A percentile compares a stretch with the other conserved stretches of the same genome.
phyloP scores from a whole-genome alignment of 169 alveolate genomes.

The Plasmodium relictum region DNA sequence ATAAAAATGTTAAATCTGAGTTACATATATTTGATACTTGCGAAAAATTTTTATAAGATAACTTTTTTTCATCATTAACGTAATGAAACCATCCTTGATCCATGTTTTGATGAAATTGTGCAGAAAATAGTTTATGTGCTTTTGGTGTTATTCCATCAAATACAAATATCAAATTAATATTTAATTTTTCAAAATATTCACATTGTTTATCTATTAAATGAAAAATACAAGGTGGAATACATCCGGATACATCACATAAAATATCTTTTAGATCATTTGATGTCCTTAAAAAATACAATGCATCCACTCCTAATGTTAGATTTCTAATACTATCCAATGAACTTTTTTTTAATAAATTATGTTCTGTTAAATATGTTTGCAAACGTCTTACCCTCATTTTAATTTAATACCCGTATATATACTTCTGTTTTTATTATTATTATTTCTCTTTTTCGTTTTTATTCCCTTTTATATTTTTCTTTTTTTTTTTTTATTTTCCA shows the following conservation, averaged over 20 bases:
- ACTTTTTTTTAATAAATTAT: conserved; percentile 77
- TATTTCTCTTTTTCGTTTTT: neutral
- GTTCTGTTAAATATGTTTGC: conserved; percentile 82
- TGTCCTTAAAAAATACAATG: conserved; percentile 68
- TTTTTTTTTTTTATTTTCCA: neutral
- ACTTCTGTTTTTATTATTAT: conserved; percentile 8
- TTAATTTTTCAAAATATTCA: conserved; percentile 42
- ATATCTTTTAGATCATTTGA: conserved; percentile 50
- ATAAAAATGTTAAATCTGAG: conserved; percentile 79
- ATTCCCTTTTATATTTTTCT: neutral
- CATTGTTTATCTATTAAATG: conserved; percentile 67
- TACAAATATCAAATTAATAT: conserved; percentile 50
- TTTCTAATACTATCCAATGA: conserved; percentile 35
- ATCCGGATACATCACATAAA: conserved; percentile 72
- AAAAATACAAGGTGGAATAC: conserved; percentile 70
- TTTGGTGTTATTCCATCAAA: conserved; percentile 76
- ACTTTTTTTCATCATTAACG: conserved; percentile 44
- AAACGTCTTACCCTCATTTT: conserved; percentile 86
- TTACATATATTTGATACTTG: conserved; percentile 45
- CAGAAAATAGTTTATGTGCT: conserved; percentile 54
- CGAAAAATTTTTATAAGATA: conserved; percentile 25
- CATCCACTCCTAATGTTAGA: conserved; percentile 73
- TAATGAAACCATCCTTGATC: conserved; percentile 66
- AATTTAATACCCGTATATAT: neutral
- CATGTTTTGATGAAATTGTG: conserved; percentile 33